phyloP scores from a whole-genome alignment of 345 rosid species.

The Pistacia atlantica region DNA sequence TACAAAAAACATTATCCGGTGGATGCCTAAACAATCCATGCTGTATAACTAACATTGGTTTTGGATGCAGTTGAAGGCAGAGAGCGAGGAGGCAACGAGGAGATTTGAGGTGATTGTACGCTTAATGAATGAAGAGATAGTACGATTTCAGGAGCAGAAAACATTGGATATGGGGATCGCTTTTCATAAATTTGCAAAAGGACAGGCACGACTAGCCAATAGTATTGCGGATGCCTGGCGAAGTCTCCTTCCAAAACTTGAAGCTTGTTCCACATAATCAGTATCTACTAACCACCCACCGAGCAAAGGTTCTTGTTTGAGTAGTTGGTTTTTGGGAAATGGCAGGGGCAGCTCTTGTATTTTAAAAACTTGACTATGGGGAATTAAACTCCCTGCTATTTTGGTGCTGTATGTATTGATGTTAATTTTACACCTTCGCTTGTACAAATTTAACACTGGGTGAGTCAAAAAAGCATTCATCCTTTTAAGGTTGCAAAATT shows the following conservation, averaged over 20 bases:
- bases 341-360: slow-evolving; percentile 3
- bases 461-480: neutral
- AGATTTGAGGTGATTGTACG: slow-evolving; percentile 75
- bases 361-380: slow-evolving; percentile 22
- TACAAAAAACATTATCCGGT: neutral
- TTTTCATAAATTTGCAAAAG: slow-evolving; percentile 89
- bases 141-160: slow-evolving; percentile 87
- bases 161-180: slow-evolving; percentile 85
- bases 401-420: slow-evolving; percentile 16
- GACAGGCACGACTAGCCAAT: slow-evolving; percentile 89
- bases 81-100: slow-evolving; percentile 74
- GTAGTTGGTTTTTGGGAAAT: neutral
- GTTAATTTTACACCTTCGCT: neutral
- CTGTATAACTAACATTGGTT: slow-evolving; percentile 13
- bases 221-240: slow-evolving; percentile 92
- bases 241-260: slow-evolving; percentile 93
- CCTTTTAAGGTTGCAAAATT: neutral
- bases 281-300: slow-evolving; percentile 5
- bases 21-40: neutral
- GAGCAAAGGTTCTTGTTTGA: slow-evolving; percentile 8
- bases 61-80: slow-evolving; percentile 72
- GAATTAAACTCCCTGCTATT: slow-evolving; percentile 21
- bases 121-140: slow-evolving; percentile 87
- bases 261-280: slow-evolving; percentile 52
- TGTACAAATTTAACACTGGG: slow-evolving; percentile 31